Base-by-base conservation (phyloP, 2,329 filamentous ascomycete species). In the Aureobasidium zeae region DNA sequence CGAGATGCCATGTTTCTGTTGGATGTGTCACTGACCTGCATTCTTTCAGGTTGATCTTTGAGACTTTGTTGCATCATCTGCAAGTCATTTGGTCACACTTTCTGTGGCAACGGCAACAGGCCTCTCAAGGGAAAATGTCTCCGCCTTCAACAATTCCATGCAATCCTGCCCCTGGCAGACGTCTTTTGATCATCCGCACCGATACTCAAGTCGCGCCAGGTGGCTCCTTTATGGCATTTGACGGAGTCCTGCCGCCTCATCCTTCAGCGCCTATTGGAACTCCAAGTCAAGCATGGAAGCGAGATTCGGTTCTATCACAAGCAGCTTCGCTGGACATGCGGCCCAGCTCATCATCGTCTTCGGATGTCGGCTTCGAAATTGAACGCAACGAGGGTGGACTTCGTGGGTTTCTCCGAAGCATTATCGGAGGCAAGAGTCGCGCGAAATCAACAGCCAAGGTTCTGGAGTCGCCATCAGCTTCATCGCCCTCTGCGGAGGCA, bases 121-220 rank as follows among this genome's bases (percentile, higher is more conserved):
- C 83, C 11, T 79, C 83, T 48, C 65, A 66, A 25, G 66, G 73
- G 26, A 69, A 66, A 5, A 24, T 32, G 11, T 57, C 76, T 3
- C 73, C 71, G 1, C 81, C 86, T 5, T 87, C 84, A 1, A 86
- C 85, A 2, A 79, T 78, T 5, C 85, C 88, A n/a, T 87, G 82
- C 55, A 81, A 81, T 46, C 88, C 88, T 5, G 86, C 86, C 2
- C 86, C 88, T 2, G 83, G 84, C 34, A 85, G 89, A 55, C 76
- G 84, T 49, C 84, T 95, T 48, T 77, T 94, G 62, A 94, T 95
- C 54, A 83, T 94, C 51, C 80, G 86, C 46, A 88, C 84, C 50
- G 87, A 94, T 59, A 76, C 72, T 50, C 70, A 72, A 46, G 57
- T 74, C 34, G 65, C 70, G 24, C 67, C 71, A 36, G 63, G 64